Base-by-base conservation (phyloP, 139 green algal genomes). In the Trebouxia sp. region DNA sequence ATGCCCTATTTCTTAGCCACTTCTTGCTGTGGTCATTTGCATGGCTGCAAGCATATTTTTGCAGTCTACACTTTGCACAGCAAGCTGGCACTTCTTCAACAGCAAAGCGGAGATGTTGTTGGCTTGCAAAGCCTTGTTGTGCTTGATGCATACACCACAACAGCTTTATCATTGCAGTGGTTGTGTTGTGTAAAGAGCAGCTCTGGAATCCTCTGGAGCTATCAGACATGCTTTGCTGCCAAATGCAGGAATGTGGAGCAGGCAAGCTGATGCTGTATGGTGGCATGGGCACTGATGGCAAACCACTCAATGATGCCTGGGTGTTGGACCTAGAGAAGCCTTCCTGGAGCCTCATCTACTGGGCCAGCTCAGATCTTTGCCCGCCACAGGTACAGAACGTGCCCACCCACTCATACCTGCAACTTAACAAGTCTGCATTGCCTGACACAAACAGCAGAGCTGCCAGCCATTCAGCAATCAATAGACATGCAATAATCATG, bases 231-330 rank as follows among this genome's bases (percentile, higher is more conserved):
- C 30, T 32, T 1, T n/a, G n/a, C n/a, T n/a, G n/a, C n/a, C n/a
- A n/a, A n/a, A n/a, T 91, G 22, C 78, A 82, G 65, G 83, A 88
- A 56, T 45, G 78, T 15, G 37, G 26, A 30, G 41, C 69, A 20
- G 90, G 90, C 42, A 89, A 90, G 72, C 42, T 97, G 67, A 88
- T 97, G 76, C 67, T 97, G 56, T 93, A 93, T 69, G 93, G 93
- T 53, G 93, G 93, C 66, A 24, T 91, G 24, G 85, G 86, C 47
- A 62, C 79, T 6, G 83, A 86, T 9, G 87, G 84, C 82, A 89
- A 88, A 78, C 84, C 86, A 0, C 69, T 95, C 12, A 91, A 94
- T 76, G 91, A 97, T 76, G 93, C 89, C 15, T 95, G 86, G 79
- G 47, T 92, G 42, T 84, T 94, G 32, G 91, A 96, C 79, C 62